These are phyloP conservation scores for Cinchona pubescens DNA, from an alignment of 257 asterid species.

Conservation along the genomic window DNA sequence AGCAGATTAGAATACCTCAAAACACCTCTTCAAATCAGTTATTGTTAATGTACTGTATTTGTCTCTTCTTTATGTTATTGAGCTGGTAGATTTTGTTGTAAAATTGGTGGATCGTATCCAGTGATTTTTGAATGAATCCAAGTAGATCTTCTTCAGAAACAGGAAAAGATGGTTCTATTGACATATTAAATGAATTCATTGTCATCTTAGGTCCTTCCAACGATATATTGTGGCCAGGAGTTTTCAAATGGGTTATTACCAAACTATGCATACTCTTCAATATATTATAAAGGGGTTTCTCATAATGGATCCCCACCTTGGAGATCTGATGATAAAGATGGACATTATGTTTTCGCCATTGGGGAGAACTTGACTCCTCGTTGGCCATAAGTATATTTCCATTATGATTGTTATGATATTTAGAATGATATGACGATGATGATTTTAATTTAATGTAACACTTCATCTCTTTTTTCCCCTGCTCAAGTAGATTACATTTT, in stretches of 20 bases:
- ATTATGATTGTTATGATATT: conserved; percentile 5
- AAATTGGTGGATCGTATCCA: background rate
- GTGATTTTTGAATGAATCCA: background rate
- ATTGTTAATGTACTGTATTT: background rate
- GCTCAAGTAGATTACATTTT: background rate
- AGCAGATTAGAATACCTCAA: background rate
- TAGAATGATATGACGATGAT: background rate
- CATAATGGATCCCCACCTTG: conserved; percentile 81
- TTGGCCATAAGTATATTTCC: conserved; percentile 73
- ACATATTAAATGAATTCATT: conserved; percentile 1
- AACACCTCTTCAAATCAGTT: background rate
- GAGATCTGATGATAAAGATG: conserved; percentile 96
- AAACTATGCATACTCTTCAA: conserved; percentile 68
- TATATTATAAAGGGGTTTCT: conserved; percentile 68
- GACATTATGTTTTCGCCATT: conserved; percentile 89
- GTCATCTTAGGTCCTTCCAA: conserved; percentile 61
- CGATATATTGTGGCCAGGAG: conserved; percentile 60
- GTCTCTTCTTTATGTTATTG: background rate
- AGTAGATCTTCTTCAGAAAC: background rate
- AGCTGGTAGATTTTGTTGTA: background rate
- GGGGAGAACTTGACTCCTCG: conserved; percentile 94
- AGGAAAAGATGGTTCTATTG: background rate
- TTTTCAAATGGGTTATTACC: conserved; percentile 44
- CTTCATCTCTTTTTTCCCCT: too few species aligned
- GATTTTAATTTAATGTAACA: background rate